Conservation (phyloP, 306 rosid species). For the Echinosophora koreensis region DNA sequence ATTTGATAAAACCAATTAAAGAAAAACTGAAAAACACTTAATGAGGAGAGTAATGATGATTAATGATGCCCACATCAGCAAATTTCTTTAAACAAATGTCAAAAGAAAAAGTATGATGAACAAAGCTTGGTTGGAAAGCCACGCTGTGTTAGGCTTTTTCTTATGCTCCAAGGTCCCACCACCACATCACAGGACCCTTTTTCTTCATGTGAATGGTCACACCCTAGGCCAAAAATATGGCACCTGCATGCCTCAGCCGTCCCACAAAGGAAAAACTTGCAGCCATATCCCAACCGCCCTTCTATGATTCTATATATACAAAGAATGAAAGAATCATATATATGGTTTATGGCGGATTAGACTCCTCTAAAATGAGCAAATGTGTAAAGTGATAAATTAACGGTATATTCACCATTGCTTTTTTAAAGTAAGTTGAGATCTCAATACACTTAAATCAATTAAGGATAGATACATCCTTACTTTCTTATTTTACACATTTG, state of each 20-base stretch:
- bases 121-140: conserved; percentile 64
- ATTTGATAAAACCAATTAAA: conserved; percentile 15
- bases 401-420: too few species aligned
- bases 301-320: conserved; percentile 29
- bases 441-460: too few species aligned
- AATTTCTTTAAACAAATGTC: conserved; percentile 43
- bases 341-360: too few species aligned
- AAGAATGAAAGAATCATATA: not conserved
- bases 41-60: conserved; percentile 61
- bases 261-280: conserved; percentile 35
- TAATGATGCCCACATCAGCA: conserved; percentile 51
- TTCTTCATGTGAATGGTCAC: conserved; percentile 46
- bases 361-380: too few species aligned
- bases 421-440: too few species aligned
- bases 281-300: conserved; percentile 44
- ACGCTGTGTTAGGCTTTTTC: conserved; percentile 57
- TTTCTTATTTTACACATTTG: too few species aligned
- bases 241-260: conserved; percentile 40
- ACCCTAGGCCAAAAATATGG: conserved; percentile 12
- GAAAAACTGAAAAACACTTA: not conserved
- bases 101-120: conserved; percentile 47
- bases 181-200: conserved; percentile 30
- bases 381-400: too few species aligned
- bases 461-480: too few species aligned
- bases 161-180: conserved; percentile 51